Conservation (phyloP, 768 basidiomycete genomes). For the Mycena pura region DNA sequence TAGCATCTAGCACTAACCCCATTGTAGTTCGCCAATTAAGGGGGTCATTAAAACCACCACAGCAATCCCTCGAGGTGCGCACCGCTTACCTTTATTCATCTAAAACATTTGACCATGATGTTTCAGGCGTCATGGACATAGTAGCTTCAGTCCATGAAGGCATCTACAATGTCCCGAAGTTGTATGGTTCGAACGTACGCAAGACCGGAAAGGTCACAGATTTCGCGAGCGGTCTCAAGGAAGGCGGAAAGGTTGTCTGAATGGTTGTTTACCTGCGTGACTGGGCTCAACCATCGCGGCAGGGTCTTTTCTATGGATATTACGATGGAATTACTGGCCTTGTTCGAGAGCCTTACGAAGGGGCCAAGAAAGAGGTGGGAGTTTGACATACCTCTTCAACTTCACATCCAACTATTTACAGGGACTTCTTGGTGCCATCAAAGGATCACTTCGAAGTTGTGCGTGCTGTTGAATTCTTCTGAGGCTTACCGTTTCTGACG, state of each 20-base stretch:
- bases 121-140: constrained; percentile 50
- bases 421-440: constrained; percentile 43
- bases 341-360: constrained; percentile 39
- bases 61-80: constrained; percentile 53
- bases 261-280: neutral
- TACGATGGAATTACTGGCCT: constrained; percentile 46
- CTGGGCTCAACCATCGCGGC: neutral
- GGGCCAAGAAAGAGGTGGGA: constrained; percentile 40
- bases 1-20: neutral
- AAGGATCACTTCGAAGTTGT: constrained; percentile 45
- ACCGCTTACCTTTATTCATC: neutral
- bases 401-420: constrained; percentile 1
- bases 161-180: constrained; percentile 47
- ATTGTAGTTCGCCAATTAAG: constrained; percentile 43
- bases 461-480: constrained; percentile 13
- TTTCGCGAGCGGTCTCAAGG: constrained; percentile 50
- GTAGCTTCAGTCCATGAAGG: constrained; percentile 52
- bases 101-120: neutral
- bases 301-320: constrained; percentile 42
- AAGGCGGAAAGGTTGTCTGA: constrained; percentile 53
- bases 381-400: neutral
- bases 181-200: constrained; percentile 51
- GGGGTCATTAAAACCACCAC: constrained; percentile 54
- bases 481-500: neutral
- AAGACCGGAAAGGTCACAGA: constrained; percentile 48